Conservation (phyloP, 768 basidiomycete species). For the Phylloporus scabripes region DNA sequence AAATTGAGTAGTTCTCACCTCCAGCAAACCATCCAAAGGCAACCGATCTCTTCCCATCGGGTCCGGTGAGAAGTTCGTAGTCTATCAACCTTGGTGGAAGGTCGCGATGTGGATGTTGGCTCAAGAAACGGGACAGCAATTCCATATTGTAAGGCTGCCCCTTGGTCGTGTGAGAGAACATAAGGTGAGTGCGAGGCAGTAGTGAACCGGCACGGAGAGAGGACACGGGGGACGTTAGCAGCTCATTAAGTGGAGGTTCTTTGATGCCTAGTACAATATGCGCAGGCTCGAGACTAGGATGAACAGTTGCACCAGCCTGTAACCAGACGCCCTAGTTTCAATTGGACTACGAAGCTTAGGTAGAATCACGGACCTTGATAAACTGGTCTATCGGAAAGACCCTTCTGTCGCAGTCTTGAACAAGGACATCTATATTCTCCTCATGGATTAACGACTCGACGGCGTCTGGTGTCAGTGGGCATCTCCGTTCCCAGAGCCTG, state of each 20-base stretch:
- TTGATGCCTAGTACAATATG: constrained; percentile 87
- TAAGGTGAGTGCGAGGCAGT: constrained; percentile 65
- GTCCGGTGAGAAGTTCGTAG: constrained; percentile 72
- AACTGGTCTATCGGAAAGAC: constrained; percentile 66
- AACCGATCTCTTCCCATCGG: constrained; percentile 67
- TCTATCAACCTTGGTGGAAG: constrained; percentile 61
- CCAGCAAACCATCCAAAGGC: constrained; percentile 94
- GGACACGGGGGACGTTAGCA: constrained; percentile 43
- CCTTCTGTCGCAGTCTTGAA: constrained; percentile 71
- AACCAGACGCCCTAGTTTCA: constrained; percentile 3
- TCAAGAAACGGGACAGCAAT: constrained; percentile 61
- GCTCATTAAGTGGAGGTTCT: constrained; percentile 66
- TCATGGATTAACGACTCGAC: constrained; percentile 55
- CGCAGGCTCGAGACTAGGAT: constrained; percentile 50
- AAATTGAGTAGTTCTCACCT: constrained; percentile 39
- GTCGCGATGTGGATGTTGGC: constrained; percentile 17
- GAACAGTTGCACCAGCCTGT: constrained; percentile 75
- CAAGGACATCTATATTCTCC: constrained; percentile 58
- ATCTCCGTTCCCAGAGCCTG: constrained; percentile 84
- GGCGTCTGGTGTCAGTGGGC: constrained; percentile 73
- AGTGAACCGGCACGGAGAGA: constrained; percentile 18
- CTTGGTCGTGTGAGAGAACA: constrained; percentile 92
- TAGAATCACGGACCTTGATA: constrained; percentile 43
- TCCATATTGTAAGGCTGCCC: constrained; percentile 84
- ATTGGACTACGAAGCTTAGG: not conserved